A percentile compares a stretch with the other conserved stretches of the same genome.
Evolutionary conservation across 2,329 filamentous ascomycete species (phyloP).

Genomic region (Nigrograna mackinnonii): DNA sequence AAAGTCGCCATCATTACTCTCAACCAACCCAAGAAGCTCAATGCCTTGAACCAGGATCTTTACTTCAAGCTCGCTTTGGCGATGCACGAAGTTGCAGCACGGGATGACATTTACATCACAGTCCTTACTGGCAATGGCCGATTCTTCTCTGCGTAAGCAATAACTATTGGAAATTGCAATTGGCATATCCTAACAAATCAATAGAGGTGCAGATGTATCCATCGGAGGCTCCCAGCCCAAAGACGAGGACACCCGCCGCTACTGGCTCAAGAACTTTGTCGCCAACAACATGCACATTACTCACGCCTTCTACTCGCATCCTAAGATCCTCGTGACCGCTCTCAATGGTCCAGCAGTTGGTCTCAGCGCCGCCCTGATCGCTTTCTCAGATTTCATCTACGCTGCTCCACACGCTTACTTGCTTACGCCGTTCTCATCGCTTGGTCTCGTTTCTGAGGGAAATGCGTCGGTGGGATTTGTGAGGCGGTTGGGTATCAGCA

Average conservation of each 20-base stretch:
- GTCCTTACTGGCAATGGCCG: slow-evolving; percentile 80
- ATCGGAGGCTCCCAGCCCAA: slow-evolving; percentile 50
- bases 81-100: slow-evolving; percentile 76
- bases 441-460: slow-evolving; percentile 90
- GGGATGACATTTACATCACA: slow-evolving; percentile 82
- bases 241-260: slow-evolving; percentile 47
- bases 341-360: slow-evolving; percentile 93
- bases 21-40: slow-evolving; percentile 83
- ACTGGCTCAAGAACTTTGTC: slow-evolving; percentile 73
- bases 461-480: slow-evolving; percentile 80
- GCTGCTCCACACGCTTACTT: slow-evolving; percentile 77
- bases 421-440: slow-evolving; percentile 86
- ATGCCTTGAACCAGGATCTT: slow-evolving; percentile 70
- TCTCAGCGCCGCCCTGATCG: slow-evolving; percentile 80
- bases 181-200: neutral
- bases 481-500: slow-evolving; percentile 74
- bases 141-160: slow-evolving; percentile 81
- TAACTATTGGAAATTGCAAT: neutral
- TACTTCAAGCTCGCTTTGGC: slow-evolving; percentile 79
- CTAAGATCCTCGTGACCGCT: slow-evolving; percentile 88
- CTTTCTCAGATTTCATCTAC: slow-evolving; percentile 92
- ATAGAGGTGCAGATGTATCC: slow-evolving; percentile 78
- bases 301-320: slow-evolving; percentile 87
- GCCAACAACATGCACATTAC: slow-evolving; percentile 88
- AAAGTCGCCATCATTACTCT: slow-evolving; percentile 84